phyloP scores from a whole-genome alignment of 257 asterid species.

The Solanum pinnatisectum region DNA sequence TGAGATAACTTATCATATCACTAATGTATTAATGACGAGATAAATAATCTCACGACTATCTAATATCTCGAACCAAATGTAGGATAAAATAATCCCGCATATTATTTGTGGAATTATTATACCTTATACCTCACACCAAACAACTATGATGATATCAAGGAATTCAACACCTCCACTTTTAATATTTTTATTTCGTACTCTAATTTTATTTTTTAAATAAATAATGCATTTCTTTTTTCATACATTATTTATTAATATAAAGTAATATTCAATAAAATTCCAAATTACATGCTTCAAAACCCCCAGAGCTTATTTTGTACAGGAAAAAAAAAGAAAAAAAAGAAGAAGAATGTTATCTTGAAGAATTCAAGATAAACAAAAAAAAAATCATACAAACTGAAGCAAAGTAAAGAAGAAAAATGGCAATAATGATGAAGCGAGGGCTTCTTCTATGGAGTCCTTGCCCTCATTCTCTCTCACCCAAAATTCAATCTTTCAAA shows the following conservation, averaged over 20 bases:
- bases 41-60: too few species aligned
- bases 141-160: background rate
- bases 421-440: constrained; percentile 44
- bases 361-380: background rate
- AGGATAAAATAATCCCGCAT: too few species aligned
- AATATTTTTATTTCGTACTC: too few species aligned
- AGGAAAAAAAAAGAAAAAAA: background rate
- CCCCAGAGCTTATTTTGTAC: background rate
- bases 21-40: too few species aligned
- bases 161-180: background rate
- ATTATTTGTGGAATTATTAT: too few species aligned
- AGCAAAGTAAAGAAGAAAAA: constrained; percentile 9
- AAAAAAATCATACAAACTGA: background rate
- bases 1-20: too few species aligned
- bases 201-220: too few species aligned
- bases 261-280: background rate
- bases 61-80: background rate
- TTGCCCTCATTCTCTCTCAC: constrained; percentile 19
- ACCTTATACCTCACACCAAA: background rate
- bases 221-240: background rate
- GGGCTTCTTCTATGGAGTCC: constrained; percentile 48
- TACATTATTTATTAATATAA: too few species aligned
- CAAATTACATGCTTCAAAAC: background rate
- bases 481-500: constrained; percentile 10
- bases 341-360: background rate